Evolutionary conservation across 2,329 filamentous ascomycete species (phyloP).

Genomic region (Fusarium agapanthi): DNA sequence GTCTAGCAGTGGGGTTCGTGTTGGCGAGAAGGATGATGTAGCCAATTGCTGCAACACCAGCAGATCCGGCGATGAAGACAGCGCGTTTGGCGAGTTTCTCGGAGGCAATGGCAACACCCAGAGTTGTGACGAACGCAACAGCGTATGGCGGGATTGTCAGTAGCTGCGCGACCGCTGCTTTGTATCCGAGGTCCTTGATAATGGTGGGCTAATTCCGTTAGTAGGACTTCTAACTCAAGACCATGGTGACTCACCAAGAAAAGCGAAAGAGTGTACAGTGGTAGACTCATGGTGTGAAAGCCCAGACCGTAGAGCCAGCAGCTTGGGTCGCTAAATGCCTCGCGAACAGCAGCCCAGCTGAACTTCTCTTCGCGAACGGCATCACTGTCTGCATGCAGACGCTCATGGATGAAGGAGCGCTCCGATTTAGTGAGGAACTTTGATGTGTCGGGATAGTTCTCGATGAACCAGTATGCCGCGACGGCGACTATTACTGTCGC

Average conservation of each 20-base stretch:
- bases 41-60: slow-evolving; percentile 66
- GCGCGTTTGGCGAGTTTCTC: slow-evolving; percentile 67
- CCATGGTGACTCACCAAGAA: slow-evolving; percentile 54
- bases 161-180: slow-evolving; percentile 62
- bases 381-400: slow-evolving; percentile 74
- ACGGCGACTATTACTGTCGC: slow-evolving; percentile 62
- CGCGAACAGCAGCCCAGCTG: slow-evolving; percentile 70
- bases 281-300: slow-evolving; percentile 77
- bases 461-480: slow-evolving; percentile 66
- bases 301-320: slow-evolving; percentile 77
- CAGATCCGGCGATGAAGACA: slow-evolving; percentile 69
- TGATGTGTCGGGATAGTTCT: slow-evolving; percentile 70
- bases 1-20: slow-evolving; percentile 53
- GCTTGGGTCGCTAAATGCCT: slow-evolving; percentile 73
- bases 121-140: slow-evolving; percentile 67
- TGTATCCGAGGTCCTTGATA: slow-evolving; percentile 63
- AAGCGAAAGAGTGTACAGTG: slow-evolving; percentile 64
- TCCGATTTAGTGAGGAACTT: slow-evolving; percentile 64
- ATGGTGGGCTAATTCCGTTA: slow-evolving; percentile 54
- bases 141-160: slow-evolving; percentile 72
- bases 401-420: slow-evolving; percentile 65
- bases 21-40: slow-evolving; percentile 69
- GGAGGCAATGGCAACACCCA: slow-evolving; percentile 66
- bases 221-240: rapidly evolving
- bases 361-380: slow-evolving; percentile 75